Evolutionary conservation across 352 stramenopile genomes (phyloP), one percentile per base, ranked within the genome.

Genomic region (Ophiocytium majus): DNA sequence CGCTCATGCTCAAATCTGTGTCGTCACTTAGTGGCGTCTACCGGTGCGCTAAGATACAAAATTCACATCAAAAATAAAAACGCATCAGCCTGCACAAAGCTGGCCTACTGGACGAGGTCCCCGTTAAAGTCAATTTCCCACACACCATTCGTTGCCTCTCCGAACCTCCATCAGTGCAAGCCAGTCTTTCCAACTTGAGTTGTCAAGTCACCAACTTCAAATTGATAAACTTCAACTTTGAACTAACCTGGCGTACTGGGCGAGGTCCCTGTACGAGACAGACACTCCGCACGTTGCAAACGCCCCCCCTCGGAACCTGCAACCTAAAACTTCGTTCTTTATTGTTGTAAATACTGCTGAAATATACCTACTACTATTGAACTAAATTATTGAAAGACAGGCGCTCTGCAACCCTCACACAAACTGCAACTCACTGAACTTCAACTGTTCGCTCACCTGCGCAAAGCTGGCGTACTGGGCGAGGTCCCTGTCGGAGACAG

Each of bases 11-110:
- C n/a, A n/a, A n/a, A n/a, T n/a, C n/a, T n/a, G n/a, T n/a, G n/a
- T n/a, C n/a, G n/a, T n/a, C n/a, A n/a, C n/a, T n/a, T n/a, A n/a
- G n/a, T n/a, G n/a, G n/a, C n/a, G n/a, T n/a, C n/a, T n/a, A n/a
- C n/a, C n/a, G n/a, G n/a, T 66, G 19, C 57, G 19, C 19, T 23
- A 23, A 19, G 19, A 66, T n/a, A 66, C 19, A 82, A 92, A 94
- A 90, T 94, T 94, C 88, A 94, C 23, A 34, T 19, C n/a, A 82
- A 84, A 23, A 76, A 83, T n/a, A 84, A 37, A 76, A 80, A 32
- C 0, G 0, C 28, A 35, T 23, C 0, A 17, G 63, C n/a, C n/a
- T n/a, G 91, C 34, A 93, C 93, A 89, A 82, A 64, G 9, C 9
- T n/a, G n/a, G n/a, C n/a, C n/a, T n/a, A n/a, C n/a, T n/a, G n/a